Evolutionary conservation across 352 stramenopile genomes (phyloP).

Genomic region (Saprolegnia parasitica): DNA sequence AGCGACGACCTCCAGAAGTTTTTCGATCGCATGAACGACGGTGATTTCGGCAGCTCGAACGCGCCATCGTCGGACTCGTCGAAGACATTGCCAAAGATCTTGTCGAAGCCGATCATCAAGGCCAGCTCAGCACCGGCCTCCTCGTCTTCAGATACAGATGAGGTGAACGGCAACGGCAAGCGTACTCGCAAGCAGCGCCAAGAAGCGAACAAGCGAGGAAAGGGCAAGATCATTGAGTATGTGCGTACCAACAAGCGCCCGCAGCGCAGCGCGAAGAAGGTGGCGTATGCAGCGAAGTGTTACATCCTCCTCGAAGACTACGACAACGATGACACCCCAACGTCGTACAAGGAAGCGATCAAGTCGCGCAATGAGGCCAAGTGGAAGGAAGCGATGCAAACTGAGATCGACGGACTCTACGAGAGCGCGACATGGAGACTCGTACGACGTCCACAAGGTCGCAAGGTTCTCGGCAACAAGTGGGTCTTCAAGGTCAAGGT

Average conservation of each 20-base stretch:
- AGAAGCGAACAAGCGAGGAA: neutral
- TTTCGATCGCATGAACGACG: too few species aligned
- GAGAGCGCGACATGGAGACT: slow-evolving; percentile 31
- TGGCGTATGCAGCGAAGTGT: neutral
- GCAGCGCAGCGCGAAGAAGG: neutral
- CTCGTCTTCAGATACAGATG: too few species aligned
- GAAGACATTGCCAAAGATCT: too few species aligned
- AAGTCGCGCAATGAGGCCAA: neutral
- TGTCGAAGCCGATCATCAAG: too few species aligned
- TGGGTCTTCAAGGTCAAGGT: slow-evolving; percentile 32
- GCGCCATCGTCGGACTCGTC: too few species aligned
- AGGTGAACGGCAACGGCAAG: too few species aligned
- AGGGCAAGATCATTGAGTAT: neutral
- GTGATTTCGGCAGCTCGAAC: too few species aligned
- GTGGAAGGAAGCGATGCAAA: slow-evolving; percentile 28
- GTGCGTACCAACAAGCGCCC: neutral
- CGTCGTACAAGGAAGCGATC: slow-evolving; percentile 17
- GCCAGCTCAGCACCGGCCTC: too few species aligned
- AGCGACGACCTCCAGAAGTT: too few species aligned
- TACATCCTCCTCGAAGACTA: slow-evolving; percentile 5
- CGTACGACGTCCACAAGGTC: neutral
- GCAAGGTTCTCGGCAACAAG: slow-evolving; percentile 32
- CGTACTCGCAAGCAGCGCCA: neutral
- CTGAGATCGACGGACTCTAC: slow-evolving; percentile 20
- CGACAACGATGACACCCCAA: neutral